These are phyloP conservation scores for Xylaria sp. DNA, from an alignment of 495 filamentous ascomycete species.

Conservation along the genomic window DNA sequence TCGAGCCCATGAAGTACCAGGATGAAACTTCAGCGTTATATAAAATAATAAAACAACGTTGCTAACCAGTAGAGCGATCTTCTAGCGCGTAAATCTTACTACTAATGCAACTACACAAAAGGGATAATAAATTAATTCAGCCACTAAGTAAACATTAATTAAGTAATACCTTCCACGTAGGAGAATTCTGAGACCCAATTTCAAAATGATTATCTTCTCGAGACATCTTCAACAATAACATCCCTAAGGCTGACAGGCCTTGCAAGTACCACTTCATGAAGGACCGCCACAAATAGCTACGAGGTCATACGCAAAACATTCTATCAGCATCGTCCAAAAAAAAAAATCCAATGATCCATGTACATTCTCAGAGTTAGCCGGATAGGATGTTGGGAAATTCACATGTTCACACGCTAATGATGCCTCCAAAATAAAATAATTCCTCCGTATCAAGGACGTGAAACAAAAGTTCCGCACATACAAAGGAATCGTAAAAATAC, in stretches of 20 bases:
- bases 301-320: not conserved
- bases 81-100: not conserved
- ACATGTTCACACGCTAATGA: not conserved
- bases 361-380: not conserved
- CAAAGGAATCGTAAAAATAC: conserved; percentile 8
- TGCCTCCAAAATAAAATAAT: not conserved
- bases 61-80: not conserved
- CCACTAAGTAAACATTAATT: not conserved
- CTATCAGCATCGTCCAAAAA: not conserved
- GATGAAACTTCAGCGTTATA: not conserved
- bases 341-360: not conserved
- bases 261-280: not conserved
- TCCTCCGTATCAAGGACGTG: not conserved
- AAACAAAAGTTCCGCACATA: not conserved
- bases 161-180: not conserved
- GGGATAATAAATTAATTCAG: not conserved
- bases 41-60: conserved; percentile 10
- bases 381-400: not conserved
- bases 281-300: not conserved
- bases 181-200: not conserved
- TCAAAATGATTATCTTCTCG: not conserved
- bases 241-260: not conserved
- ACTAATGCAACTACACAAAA: not conserved
- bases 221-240: not conserved
- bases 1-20: not conserved